Evolutionary conservation across 2,329 filamentous ascomycete genomes (phyloP).

Genomic region (Clonostachys solani): DNA sequence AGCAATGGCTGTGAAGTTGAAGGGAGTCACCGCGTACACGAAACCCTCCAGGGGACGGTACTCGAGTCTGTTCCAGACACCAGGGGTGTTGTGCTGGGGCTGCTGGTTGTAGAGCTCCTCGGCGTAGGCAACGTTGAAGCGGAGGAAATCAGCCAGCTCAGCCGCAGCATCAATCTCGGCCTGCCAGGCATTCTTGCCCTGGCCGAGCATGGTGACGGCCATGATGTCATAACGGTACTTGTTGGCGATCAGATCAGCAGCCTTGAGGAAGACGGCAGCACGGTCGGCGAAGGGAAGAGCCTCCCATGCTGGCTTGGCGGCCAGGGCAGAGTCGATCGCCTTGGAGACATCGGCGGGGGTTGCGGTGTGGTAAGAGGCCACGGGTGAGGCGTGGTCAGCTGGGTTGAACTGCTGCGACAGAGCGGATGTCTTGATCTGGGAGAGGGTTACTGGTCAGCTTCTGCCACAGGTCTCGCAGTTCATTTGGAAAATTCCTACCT

Average conservation of each 20-base stretch:
- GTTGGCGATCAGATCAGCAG: conserved; percentile 80
- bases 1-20: conserved; percentile 96
- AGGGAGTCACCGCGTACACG: conserved; percentile 89
- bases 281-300: conserved; percentile 83
- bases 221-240: conserved; percentile 98
- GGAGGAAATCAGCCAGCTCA: conserved; percentile 87
- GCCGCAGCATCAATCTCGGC: conserved; percentile 97
- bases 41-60: conserved; percentile 90
- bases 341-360: conserved; percentile 68
- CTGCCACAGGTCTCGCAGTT: too few species aligned
- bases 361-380: conserved; percentile 85
- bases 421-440: conserved; percentile 61
- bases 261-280: conserved; percentile 92
- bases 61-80: conserved; percentile 89
- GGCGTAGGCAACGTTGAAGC: conserved; percentile 92
- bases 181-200: conserved; percentile 98
- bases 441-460: background rate
- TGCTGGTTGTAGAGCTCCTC: conserved; percentile 88
- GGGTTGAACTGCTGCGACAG: conserved; percentile 76
- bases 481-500: conserved; percentile 40
- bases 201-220: conserved; percentile 91
- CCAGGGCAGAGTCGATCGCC: conserved; percentile 80
- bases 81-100: conserved; percentile 75
- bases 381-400: conserved; percentile 67
- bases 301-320: conserved; percentile 85